phyloP scores from a whole-genome alignment of 768 basidiomycete genomes.

The Boletus sp. region DNA sequence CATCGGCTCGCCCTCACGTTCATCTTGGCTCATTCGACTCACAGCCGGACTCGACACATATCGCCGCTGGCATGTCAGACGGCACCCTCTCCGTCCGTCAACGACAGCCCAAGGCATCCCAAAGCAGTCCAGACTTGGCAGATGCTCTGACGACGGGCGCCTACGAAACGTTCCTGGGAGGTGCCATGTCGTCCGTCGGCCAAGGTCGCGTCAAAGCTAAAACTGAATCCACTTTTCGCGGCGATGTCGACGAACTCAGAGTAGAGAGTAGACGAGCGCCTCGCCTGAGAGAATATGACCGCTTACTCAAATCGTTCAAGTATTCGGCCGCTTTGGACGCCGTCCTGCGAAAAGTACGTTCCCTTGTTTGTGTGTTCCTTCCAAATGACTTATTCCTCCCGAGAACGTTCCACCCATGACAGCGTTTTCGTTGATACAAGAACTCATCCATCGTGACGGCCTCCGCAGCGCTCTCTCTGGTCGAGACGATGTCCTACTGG shows the following conservation, averaged over 20 bases:
- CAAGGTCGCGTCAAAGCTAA: conserved; percentile 52
- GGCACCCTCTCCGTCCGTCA: conserved; percentile 97
- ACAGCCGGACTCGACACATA: conserved; percentile 95
- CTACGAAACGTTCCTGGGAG: conserved; percentile 67
- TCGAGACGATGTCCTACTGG: conserved; percentile 90
- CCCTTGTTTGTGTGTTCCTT: neutral
- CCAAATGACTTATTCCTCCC: neutral
- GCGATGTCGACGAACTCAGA: conserved; percentile 72
- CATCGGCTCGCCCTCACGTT: neutral
- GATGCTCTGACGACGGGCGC: conserved; percentile 49
- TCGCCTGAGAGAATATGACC: conserved; percentile 84
- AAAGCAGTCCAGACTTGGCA: conserved; percentile 41
- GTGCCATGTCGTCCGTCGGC: conserved; percentile 53
- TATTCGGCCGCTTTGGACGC: conserved; percentile 94
- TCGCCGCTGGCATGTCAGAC: conserved; percentile 96
- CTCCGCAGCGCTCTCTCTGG: conserved; percentile 82
- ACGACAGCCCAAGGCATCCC: conserved; percentile 74
- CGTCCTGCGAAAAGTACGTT: conserved; percentile 74
- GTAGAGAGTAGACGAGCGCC: conserved; percentile 71
- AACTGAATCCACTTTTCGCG: conserved; percentile 46
- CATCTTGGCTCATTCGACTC: conserved; percentile 6
- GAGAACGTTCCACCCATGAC: conserved; percentile 83
- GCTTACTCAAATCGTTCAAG: conserved; percentile 85
- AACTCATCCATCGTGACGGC: conserved; percentile 90
- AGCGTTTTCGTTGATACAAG: conserved; percentile 88